Percentiles rank a stretch among this genome's conserved stretches.
phyloP scores from a whole-genome alignment of 306 rosid genomes.

The Gleditsia sinensis region DNA sequence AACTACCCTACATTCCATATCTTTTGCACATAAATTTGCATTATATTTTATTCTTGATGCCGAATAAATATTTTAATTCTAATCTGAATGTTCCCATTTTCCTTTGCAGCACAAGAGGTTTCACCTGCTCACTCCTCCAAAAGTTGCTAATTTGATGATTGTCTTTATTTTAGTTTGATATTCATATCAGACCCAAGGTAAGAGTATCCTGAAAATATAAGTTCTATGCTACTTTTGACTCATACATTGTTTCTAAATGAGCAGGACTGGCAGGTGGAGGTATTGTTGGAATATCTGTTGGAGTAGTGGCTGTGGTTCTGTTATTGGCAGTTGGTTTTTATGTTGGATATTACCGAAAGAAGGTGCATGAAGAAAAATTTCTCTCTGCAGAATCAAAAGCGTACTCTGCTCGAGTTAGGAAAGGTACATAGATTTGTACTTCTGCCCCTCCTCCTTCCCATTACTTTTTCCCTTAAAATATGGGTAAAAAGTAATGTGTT shows the following conservation, averaged over 20 bases:
- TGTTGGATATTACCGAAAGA: conserved; percentile 47
- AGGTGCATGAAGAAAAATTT: conserved; percentile 28
- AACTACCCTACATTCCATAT: conserved; percentile 1
- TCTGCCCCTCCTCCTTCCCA: background rate
- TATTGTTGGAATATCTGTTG: conserved; percentile 61
- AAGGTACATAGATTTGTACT: conserved; percentile 39
- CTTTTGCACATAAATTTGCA: conserved; percentile 12
- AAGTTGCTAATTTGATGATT: conserved; percentile 27
- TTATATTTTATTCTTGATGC: conserved; percentile 16
- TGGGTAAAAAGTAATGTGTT: conserved; percentile 5
- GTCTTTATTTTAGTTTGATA: conserved; percentile 21
- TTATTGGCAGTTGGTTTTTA: conserved; percentile 41
- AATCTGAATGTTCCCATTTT: background rate
- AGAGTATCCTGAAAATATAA: conserved; percentile 19
- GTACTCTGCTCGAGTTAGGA: conserved; percentile 39
- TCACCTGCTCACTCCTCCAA: conserved; percentile 35
- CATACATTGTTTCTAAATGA: conserved; percentile 35
- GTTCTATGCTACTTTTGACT: conserved; percentile 24
- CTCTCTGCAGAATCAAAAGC: conserved; percentile 35
- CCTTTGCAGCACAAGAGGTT: conserved; percentile 52
- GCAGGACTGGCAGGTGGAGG: conserved; percentile 53
- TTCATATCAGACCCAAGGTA: conserved; percentile 21
- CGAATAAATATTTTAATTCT: background rate
- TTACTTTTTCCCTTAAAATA: background rate
- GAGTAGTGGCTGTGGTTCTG: conserved; percentile 54